These are phyloP conservation scores for Apiospora marii DNA, from an alignment of 2,329 filamentous ascomycete species.

Conservation along the genomic window DNA sequence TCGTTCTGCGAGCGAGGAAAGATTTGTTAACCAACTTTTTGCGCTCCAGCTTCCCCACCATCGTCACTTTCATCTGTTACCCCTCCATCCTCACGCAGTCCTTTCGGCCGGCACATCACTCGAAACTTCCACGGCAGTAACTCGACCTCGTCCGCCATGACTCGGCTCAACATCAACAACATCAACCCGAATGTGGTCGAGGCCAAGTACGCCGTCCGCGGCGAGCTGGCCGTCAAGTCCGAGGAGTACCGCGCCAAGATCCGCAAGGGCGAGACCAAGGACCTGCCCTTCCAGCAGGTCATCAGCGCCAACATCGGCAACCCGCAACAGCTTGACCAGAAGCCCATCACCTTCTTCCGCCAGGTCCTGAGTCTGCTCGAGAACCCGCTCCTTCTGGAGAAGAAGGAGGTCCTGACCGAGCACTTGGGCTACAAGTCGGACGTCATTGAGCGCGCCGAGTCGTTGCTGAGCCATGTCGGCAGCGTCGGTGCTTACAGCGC, in stretches of 20 bases:
- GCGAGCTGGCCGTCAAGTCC: constrained; percentile 91
- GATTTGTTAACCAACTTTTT: constrained; percentile 16
- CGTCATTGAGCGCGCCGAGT: constrained; percentile 83
- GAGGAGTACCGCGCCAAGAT: constrained; percentile 87
- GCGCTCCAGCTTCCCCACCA: constrained; percentile 14
- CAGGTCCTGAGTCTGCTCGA: constrained; percentile 94
- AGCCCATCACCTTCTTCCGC: constrained; percentile 98
- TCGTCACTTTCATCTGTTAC: constrained; percentile 7
- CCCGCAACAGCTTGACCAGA: constrained; percentile 98
- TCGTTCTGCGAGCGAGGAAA: neutral
- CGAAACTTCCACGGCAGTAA: constrained; percentile 12
- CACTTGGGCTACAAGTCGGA: constrained; percentile 87
- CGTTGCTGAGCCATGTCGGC: constrained; percentile 81
- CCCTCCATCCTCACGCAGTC: constrained; percentile 6
- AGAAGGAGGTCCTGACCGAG: constrained; percentile 79
- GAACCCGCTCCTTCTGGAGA: constrained; percentile 84
- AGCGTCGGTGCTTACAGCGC: constrained; percentile 97
- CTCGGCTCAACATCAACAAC: constrained; percentile 76
- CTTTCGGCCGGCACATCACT: neutral
- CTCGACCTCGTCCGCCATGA: constrained; percentile 33
- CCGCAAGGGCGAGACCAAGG: constrained; percentile 59
- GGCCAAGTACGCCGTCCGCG: constrained; percentile 95
- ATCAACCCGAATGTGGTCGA: constrained; percentile 90
- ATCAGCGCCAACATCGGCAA: constrained; percentile 99
- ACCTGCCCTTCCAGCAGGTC: constrained; percentile 85